phyloP scores from a whole-genome alignment of 257 asterid species.

The Nicotiana tabacum region DNA sequence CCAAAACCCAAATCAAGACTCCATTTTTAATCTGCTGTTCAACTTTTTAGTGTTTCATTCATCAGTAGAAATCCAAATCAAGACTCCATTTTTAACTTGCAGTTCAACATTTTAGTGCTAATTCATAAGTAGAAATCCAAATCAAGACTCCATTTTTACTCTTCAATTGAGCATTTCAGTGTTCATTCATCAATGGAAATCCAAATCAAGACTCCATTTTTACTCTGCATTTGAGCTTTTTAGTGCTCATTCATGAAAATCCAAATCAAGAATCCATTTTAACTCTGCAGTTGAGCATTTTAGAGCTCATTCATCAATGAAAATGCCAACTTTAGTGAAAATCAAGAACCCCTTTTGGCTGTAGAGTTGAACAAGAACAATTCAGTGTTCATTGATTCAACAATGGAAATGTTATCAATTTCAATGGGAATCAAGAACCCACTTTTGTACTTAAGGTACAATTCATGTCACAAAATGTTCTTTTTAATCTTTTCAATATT shows the following conservation, averaged over 20 bases:
- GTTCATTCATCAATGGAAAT: background rate
- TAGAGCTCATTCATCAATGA: background rate
- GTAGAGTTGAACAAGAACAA: background rate
- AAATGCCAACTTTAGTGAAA: background rate
- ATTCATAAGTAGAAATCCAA: background rate
- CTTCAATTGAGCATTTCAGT: slow-evolving; percentile 9
- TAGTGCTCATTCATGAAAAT: background rate
- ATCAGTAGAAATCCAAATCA: background rate
- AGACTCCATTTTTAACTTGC: slow-evolving; percentile 7
- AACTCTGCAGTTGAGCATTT: background rate
- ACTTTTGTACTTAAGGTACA: background rate
- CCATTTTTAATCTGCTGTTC: background rate
- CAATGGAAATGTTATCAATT: background rate
- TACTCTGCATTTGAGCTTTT: too few relatives aligned
- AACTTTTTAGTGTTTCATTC: background rate
- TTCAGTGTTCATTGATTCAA: background rate
- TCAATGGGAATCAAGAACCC: slow-evolving; percentile 6
- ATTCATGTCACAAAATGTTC: slow-evolving; percentile 5
- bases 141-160: background rate
- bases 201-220: background rate
- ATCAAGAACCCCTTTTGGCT: background rate
- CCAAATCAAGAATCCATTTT: background rate
- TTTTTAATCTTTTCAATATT: slow-evolving; percentile 21
- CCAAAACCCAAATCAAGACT: background rate
- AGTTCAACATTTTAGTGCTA: background rate